These are phyloP conservation scores for Leccinum huronense DNA, from an alignment of 1,284 basidiomycete species.

Conservation along the genomic window DNA sequence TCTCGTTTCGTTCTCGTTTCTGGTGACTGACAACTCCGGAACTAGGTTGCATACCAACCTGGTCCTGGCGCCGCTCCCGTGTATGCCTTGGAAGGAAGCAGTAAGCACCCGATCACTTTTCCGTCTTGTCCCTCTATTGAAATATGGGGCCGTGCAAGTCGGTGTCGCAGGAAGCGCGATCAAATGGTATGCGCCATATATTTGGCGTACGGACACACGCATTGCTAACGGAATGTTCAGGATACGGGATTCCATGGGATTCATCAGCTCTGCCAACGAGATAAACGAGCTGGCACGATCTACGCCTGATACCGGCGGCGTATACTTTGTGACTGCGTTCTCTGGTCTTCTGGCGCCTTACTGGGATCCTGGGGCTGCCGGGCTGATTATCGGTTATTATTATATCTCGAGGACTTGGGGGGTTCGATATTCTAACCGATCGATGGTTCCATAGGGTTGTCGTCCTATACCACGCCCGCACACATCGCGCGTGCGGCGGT, in stretches of 20 bases:
- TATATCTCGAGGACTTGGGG: background rate
- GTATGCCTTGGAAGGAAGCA: slow-evolving; percentile 94
- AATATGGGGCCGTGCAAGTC: slow-evolving; percentile 44
- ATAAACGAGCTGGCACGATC: slow-evolving; percentile 84
- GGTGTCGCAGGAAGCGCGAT: slow-evolving; percentile 94
- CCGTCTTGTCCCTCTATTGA: slow-evolving; percentile 7
- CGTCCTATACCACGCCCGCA: slow-evolving; percentile 89
- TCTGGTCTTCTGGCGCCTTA: slow-evolving; percentile 89
- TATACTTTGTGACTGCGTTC: slow-evolving; percentile 98
- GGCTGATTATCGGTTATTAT: slow-evolving; percentile 70
- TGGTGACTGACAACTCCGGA: slow-evolving; percentile 17
- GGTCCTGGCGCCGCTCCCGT: slow-evolving; percentile 77
- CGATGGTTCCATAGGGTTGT: slow-evolving; percentile 54
- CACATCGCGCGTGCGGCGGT: slow-evolving; percentile 94
- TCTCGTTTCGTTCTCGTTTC: background rate
- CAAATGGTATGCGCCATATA: slow-evolving; percentile 58
- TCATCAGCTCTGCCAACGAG: slow-evolving; percentile 81
- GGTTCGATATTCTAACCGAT: background rate
- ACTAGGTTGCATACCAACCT: slow-evolving; percentile 87
- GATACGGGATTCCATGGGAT: slow-evolving; percentile 87
- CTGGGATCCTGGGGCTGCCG: slow-evolving; percentile 88
- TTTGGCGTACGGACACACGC: background rate
- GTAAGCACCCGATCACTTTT: slow-evolving; percentile 45
- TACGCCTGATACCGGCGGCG: slow-evolving; percentile 83
- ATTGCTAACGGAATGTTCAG: slow-evolving; percentile 18